Percentiles rank a stretch among this genome's conserved stretches.
These are phyloP conservation scores for Aspergillus conjunctus DNA, from an alignment of 495 filamentous ascomycete species.

Conservation along the genomic window DNA sequence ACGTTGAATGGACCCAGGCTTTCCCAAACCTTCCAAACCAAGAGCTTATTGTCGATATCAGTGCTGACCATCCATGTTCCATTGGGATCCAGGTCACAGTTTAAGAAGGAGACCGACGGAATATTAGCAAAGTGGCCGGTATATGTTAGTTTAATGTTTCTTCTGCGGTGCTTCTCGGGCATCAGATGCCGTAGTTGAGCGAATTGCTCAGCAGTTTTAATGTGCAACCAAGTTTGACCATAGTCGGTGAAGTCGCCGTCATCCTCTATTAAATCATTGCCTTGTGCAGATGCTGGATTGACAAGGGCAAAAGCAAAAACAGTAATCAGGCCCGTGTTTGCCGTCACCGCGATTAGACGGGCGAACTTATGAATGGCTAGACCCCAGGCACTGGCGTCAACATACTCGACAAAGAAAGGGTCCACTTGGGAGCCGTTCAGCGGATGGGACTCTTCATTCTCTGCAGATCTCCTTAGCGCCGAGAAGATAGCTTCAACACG, in stretches of 20 bases:
- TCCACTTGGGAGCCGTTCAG: slow-evolving; percentile 36
- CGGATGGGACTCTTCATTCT: slow-evolving; percentile 28
- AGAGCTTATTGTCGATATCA: slow-evolving; percentile 67
- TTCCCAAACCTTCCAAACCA: slow-evolving; percentile 69
- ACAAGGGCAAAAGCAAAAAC: slow-evolving; percentile 75
- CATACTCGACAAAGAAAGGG: slow-evolving; percentile 74
- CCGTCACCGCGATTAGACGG: slow-evolving; percentile 77
- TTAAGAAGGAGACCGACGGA: slow-evolving; percentile 73
- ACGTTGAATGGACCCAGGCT: slow-evolving; percentile 31
- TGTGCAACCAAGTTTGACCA: slow-evolving; percentile 41
- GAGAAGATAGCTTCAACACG: slow-evolving; percentile 61
- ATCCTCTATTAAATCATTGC: slow-evolving; percentile 27
- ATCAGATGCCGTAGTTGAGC: slow-evolving; percentile 32
- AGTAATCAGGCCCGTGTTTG: slow-evolving; percentile 68
- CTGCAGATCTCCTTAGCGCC: slow-evolving; percentile 39
- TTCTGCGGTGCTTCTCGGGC: slow-evolving; percentile 38
- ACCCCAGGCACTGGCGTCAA: slow-evolving; percentile 83
- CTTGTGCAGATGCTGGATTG: slow-evolving; percentile 28
- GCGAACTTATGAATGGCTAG: slow-evolving; percentile 79
- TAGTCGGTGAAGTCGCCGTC: slow-evolving; percentile 30
- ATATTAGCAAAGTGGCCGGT: slow-evolving; percentile 65
- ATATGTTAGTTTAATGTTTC: slow-evolving; percentile 46
- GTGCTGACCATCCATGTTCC: slow-evolving; percentile 73
- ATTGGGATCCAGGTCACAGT: slow-evolving; percentile 60
- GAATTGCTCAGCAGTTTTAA: slow-evolving; percentile 32